Evolutionary conservation across 2,329 filamentous ascomycete genomes (phyloP).

Genomic region (Lojkania enalia): DNA sequence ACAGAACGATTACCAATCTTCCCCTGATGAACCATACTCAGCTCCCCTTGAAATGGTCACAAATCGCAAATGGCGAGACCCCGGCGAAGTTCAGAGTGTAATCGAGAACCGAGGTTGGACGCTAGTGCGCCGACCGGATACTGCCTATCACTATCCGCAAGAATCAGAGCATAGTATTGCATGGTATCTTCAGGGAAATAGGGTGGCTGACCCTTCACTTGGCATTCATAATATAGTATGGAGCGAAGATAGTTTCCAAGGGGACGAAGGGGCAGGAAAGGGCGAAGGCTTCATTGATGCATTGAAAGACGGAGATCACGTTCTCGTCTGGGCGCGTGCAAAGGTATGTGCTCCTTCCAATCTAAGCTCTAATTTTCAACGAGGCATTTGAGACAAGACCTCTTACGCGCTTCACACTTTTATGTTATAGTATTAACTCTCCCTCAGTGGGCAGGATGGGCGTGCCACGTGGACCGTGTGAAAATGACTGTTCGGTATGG

Average conservation of each 20-base stretch:
- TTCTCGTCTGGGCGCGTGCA: conserved; percentile 38
- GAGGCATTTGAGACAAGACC: too few species aligned
- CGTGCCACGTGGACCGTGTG: conserved; percentile 27
- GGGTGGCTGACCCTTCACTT: conserved; percentile 20
- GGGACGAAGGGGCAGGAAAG: conserved; percentile 29
- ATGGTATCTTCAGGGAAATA: conserved; percentile 41
- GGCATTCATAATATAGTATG: conserved; percentile 19
- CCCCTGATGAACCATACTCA: conserved; percentile 1
- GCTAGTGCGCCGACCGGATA: conserved; percentile 23
- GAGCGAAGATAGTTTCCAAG: conserved; percentile 15
- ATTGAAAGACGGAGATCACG: conserved; percentile 29
- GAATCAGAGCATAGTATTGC: conserved; percentile 26
- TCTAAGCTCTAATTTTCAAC: too few species aligned
- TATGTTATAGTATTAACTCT: too few species aligned
- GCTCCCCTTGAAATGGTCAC: too few species aligned
- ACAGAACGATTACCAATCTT: not conserved
- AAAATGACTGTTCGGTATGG: conserved; percentile 26
- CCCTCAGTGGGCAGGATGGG: conserved; percentile 33
- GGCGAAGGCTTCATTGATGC: conserved; percentile 32
- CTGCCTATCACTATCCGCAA: conserved; percentile 24
- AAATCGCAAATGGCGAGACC: too few species aligned
- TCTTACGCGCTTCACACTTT: too few species aligned
- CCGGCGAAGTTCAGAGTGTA: not conserved
- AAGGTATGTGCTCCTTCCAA: conserved; percentile 28
- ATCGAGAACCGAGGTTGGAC: conserved; percentile 15